Conservation (phyloP, 306 rosid species). For the Trichosanthes truncata region DNA sequence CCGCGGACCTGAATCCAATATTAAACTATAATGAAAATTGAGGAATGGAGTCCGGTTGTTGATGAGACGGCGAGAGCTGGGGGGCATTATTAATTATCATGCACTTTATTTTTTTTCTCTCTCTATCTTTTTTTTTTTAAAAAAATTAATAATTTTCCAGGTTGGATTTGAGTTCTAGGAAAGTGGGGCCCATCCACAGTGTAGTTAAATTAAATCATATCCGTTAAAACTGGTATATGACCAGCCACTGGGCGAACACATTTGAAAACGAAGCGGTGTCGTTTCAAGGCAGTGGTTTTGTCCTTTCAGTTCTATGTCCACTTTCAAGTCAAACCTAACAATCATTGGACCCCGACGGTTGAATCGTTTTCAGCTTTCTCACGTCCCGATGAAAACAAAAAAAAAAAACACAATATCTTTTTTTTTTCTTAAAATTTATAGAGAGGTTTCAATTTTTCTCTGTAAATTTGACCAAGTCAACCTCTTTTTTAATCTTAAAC, state of each 20-base stretch:
- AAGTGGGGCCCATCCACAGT: neutral
- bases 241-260: conserved; percentile 6
- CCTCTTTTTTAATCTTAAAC: no score
- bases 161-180: neutral
- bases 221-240: conserved; percentile 22
- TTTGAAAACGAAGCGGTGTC: neutral
- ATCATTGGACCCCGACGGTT: neutral
- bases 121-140: neutral
- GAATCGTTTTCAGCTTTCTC: neutral
- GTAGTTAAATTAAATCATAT: conserved; percentile 12
- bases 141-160: neutral
- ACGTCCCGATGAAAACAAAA: neutral
- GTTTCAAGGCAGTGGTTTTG: neutral
- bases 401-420: no score
- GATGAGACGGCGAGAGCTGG: no score
- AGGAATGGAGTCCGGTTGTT: neutral
- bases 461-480: no score
- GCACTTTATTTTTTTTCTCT: neutral
- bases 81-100: no score
- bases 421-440: no score
- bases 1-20: conserved; percentile 22
- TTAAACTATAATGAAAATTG: conserved; percentile 12
- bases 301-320: neutral
- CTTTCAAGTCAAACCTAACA: neutral
- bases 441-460: no score